A percentile compares a stretch with the other conserved stretches of the same genome.
These are phyloP conservation scores for Myriosclerotinia duriaeana DNA, from an alignment of 2,329 filamentous ascomycete genomes.

Conservation along the genomic window DNA sequence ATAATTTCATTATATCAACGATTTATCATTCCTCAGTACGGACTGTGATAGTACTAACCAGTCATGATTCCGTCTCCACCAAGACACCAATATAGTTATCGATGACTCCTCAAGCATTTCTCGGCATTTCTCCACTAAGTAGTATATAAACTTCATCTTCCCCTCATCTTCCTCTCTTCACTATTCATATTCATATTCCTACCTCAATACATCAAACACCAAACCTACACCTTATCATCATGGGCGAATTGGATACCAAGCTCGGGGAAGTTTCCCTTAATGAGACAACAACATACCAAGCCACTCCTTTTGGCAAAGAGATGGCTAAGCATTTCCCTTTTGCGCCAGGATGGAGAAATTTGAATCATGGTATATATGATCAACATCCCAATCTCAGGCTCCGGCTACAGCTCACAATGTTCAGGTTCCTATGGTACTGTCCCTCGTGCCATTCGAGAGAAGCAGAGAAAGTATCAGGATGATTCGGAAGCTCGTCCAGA, in stretches of 20 bases:
- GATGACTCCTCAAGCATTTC: constrained; percentile 4
- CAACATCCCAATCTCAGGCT: not conserved
- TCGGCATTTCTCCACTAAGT: not conserved
- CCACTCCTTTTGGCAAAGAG: constrained; percentile 39
- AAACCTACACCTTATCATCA: not conserved
- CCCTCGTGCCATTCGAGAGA: constrained; percentile 60
- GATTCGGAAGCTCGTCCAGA: constrained; percentile 69
- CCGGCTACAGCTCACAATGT: not conserved
- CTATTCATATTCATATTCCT: not conserved
- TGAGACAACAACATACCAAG: constrained; percentile 29
- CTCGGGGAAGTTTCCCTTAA: constrained; percentile 31
- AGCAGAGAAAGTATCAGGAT: constrained; percentile 64
- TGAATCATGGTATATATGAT: constrained; percentile 42
- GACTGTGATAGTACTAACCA: not conserved
- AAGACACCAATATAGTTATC: not conserved
- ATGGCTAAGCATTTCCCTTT: constrained; percentile 42
- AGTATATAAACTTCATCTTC: not conserved
- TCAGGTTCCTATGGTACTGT: constrained; percentile 76
- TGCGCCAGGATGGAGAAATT: constrained; percentile 38
- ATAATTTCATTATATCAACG: not conserved
- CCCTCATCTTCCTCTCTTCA: not conserved
- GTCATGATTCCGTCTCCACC: constrained; percentile 4
- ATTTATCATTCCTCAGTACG: not conserved
- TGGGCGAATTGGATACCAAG: constrained; percentile 23
- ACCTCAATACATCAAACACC: not conserved